phyloP scores from a whole-genome alignment of 2,329 filamentous ascomycete genomes.

The Fusarium anguioides region DNA sequence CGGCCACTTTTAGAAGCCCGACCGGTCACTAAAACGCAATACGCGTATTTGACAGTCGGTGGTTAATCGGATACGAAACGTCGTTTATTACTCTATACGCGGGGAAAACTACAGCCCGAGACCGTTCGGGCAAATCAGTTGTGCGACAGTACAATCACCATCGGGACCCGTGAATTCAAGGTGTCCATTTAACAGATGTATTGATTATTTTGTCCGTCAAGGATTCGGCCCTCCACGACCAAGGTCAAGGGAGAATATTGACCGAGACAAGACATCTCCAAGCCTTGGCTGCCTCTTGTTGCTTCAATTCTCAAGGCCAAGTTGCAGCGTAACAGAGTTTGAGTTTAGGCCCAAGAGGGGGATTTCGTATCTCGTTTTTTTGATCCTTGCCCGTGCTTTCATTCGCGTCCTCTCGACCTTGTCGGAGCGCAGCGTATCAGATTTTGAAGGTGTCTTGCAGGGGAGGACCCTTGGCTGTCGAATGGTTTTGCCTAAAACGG shows the following conservation, averaged over 20 bases:
- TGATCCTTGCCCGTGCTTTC: slow-evolving; percentile 24
- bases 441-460: slow-evolving; percentile 8
- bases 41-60: slow-evolving; percentile 14
- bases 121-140: slow-evolving; percentile 10
- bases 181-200: slow-evolving; percentile 25
- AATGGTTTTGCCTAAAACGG: slow-evolving; percentile 4
- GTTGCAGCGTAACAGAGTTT: slow-evolving; percentile 13
- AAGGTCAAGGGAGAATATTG: slow-evolving; percentile 3
- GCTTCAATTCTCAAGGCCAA: not conserved
- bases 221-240: slow-evolving; percentile 8
- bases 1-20: not conserved
- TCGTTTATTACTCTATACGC: slow-evolving; percentile 21
- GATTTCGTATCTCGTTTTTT: slow-evolving; percentile 46
- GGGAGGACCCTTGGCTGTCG: not conserved
- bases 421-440: not conserved
- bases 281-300: slow-evolving; percentile 12
- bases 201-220: slow-evolving; percentile 33
- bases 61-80: not conserved
- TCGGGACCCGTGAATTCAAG: slow-evolving; percentile 28
- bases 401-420: not conserved
- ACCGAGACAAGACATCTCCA: not conserved
- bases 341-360: not conserved
- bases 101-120: slow-evolving; percentile 26
- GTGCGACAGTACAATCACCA: slow-evolving; percentile 1
- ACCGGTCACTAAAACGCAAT: slow-evolving; percentile 11